Evolutionary conservation across 129 eudicot species (phyloP).

Genomic region (Silybum marianum): DNA sequence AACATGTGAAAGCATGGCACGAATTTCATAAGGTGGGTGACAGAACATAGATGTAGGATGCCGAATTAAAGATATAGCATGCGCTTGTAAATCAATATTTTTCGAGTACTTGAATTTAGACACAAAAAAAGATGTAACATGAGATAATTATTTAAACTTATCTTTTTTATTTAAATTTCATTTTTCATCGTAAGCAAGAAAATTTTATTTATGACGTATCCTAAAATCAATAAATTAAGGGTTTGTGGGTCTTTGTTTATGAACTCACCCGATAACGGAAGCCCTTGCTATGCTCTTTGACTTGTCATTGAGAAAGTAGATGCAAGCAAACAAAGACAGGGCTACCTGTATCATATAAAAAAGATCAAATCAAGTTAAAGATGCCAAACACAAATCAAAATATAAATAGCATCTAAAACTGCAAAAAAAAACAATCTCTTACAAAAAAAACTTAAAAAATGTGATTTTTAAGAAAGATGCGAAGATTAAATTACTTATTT

Average conservation of each 20-base stretch:
- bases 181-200: neutral
- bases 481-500: no score
- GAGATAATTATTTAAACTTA: no score
- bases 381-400: conserved; percentile 12
- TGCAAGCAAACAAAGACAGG: conserved; percentile 68
- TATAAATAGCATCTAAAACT: neutral
- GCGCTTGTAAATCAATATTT: no score
- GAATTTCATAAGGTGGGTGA: no score
- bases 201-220: neutral
- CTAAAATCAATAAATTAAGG: conserved; percentile 14
- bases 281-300: conserved; percentile 78
- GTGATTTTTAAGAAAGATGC: no score
- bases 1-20: no score
- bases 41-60: no score
- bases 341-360: conserved; percentile 50
- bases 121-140: neutral
- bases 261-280: conserved; percentile 61
- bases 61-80: no score
- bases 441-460: no score
- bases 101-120: neutral
- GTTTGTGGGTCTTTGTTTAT: neutral
- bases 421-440: no score
- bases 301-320: conserved; percentile 88
- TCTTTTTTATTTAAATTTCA: neutral
- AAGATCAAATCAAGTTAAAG: conserved; percentile 5